These are phyloP conservation scores for Takashimella koratensis DNA, from an alignment of 1,284 basidiomycete genomes.

Conservation along the genomic window DNA sequence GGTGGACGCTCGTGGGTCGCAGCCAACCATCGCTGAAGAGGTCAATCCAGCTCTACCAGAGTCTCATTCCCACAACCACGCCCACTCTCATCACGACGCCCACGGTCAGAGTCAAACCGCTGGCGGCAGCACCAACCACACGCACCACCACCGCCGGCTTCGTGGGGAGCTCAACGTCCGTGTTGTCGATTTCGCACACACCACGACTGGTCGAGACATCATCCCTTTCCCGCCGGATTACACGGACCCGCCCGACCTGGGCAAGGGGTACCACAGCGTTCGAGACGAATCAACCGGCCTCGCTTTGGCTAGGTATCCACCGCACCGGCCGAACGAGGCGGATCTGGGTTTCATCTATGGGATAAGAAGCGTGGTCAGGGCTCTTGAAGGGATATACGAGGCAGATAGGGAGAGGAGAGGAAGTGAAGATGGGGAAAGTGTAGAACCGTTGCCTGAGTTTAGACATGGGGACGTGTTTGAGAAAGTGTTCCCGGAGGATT, in stretches of 20 bases:
- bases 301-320: constrained; percentile 84
- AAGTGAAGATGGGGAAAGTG: constrained; percentile 5
- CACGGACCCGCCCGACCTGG: constrained; percentile 49
- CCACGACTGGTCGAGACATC: constrained; percentile 93
- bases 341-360: constrained; percentile 94
- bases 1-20: constrained; percentile 6
- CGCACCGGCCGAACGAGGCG: constrained; percentile 79
- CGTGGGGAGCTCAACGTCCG: constrained; percentile 92
- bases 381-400: constrained; percentile 77
- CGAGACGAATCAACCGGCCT: constrained; percentile 73
- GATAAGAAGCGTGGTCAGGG: constrained; percentile 70
- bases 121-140: constrained; percentile 8
- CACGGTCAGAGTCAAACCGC: constrained; percentile 13
- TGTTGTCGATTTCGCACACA: constrained; percentile 98
- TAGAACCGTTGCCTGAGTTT: constrained; percentile 9
- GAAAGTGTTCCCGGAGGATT: constrained; percentile 20
- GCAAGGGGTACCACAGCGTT: constrained; percentile 74
- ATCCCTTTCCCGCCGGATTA: constrained; percentile 52
- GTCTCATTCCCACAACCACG: constrained; percentile 8
- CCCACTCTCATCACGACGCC: constrained; percentile 1
- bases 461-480: constrained; percentile 38
- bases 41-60: no score
- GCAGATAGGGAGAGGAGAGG: constrained; percentile 55
- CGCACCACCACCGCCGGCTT: constrained; percentile 51
- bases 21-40: no score